Percentiles rank a stretch among this genome's conserved stretches.
phyloP scores from a whole-genome alignment of 768 basidiomycete genomes.

The Lactarius trivialis region DNA sequence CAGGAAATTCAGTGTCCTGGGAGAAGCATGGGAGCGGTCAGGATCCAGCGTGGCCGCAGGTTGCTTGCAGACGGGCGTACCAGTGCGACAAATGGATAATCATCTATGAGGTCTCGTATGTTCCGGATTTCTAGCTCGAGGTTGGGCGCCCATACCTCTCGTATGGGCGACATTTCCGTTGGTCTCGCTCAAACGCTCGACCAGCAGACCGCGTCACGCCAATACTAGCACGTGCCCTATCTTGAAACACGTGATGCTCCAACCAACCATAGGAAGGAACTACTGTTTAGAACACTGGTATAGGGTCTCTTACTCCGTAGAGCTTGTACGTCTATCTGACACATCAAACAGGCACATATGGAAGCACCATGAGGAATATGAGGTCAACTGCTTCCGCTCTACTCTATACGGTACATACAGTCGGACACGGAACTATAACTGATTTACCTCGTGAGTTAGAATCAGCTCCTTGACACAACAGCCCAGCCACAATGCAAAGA shows the following conservation, averaged over 20 bases:
- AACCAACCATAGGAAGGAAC: not conserved
- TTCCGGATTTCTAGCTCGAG: slow-evolving; percentile 88
- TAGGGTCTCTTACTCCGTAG: slow-evolving; percentile 3
- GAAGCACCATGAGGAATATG: slow-evolving; percentile 23
- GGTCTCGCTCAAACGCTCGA: not conserved
- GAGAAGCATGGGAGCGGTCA: slow-evolving; percentile 24
- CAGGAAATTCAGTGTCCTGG: slow-evolving; percentile 98
- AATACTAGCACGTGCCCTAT: slow-evolving; percentile 8
- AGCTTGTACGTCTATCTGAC: slow-evolving; percentile 23
- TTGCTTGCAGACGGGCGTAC: slow-evolving; percentile 35
- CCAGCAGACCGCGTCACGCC: not conserved
- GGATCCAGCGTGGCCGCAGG: slow-evolving; percentile 16
- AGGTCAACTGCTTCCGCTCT: slow-evolving; percentile 14
- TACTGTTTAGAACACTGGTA: not conserved
- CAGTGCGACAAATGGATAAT: slow-evolving; percentile 94
- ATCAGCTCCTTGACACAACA: not conserved
- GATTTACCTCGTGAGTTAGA: not conserved
- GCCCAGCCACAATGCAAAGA: slow-evolving; percentile 3
- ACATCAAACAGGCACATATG: slow-evolving; percentile 21
- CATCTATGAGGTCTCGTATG: slow-evolving; percentile 81
- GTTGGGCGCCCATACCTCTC: slow-evolving; percentile 93
- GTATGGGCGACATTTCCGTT: slow-evolving; percentile 65
- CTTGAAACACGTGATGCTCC: slow-evolving; percentile 10
- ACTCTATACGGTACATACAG: slow-evolving; percentile 11
- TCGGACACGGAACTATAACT: slow-evolving; percentile 11